Evolutionary conservation across 768 basidiomycete genomes (phyloP).

Genomic region (Kwoniella dejecticola): DNA sequence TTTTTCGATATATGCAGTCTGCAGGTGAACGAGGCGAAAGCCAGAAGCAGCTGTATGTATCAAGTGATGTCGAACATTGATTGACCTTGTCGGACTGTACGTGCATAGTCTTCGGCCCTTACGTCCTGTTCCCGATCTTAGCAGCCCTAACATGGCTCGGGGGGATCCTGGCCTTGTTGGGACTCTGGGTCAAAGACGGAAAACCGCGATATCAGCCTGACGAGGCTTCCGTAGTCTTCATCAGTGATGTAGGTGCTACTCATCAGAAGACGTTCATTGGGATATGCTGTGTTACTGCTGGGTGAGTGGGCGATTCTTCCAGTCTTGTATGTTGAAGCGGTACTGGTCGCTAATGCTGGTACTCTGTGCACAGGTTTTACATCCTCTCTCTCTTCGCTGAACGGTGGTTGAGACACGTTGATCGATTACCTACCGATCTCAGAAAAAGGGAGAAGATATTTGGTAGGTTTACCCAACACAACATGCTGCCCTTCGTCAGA

Average conservation of each 20-base stretch:
- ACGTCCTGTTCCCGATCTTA: constrained; percentile 47
- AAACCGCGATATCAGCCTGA: constrained; percentile 52
- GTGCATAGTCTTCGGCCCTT: constrained; percentile 50
- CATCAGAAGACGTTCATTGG: constrained; percentile 47
- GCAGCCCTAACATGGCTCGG: constrained; percentile 50
- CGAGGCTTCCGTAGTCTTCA: constrained; percentile 53
- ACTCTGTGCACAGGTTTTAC: constrained; percentile 50
- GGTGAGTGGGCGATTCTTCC: too few relatives aligned
- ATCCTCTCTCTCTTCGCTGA: constrained; percentile 53
- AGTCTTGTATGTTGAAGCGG: too few relatives aligned
- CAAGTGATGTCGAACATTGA: too few relatives aligned
- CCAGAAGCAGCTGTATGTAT: too few relatives aligned
- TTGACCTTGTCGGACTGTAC: not conserved
- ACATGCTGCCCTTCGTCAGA: not conserved
- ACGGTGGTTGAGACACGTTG: constrained; percentile 57
- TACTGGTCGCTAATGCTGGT: too few relatives aligned
- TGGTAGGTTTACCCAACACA: too few relatives aligned
- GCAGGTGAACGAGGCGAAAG: too few relatives aligned
- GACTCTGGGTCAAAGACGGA: constrained; percentile 47
- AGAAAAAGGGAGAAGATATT: constrained; percentile 50
- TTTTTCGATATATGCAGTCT: too few relatives aligned
- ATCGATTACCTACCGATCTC: constrained; percentile 55
- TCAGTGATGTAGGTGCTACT: constrained; percentile 55
- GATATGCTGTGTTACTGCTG: constrained; percentile 33
- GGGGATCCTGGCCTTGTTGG: constrained; percentile 49